phyloP scores from a whole-genome alignment of 2,329 filamentous ascomycete species.

The Xylariaceae sp. region DNA sequence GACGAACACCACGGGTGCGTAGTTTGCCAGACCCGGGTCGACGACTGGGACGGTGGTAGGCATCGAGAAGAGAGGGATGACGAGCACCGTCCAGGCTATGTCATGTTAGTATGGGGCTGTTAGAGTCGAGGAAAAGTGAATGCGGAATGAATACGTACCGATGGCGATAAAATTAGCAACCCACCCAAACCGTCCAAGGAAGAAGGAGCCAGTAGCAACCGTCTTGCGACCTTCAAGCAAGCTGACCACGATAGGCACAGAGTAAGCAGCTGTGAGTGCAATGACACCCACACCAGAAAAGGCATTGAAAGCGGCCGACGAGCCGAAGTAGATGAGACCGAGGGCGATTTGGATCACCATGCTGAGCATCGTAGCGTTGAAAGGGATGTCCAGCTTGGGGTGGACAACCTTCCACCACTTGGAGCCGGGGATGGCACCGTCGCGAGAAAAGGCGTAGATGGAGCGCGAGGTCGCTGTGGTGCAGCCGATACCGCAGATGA shows the following conservation, averaged over 20 bases:
- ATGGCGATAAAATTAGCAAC: slow-evolving; percentile 60
- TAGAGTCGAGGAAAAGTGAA: slow-evolving; percentile 1
- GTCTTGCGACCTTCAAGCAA: slow-evolving; percentile 55
- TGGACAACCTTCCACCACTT: slow-evolving; percentile 57
- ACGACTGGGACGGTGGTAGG: slow-evolving; percentile 58
- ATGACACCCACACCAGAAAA: slow-evolving; percentile 68
- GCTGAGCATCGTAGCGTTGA: slow-evolving; percentile 68
- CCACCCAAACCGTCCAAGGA: slow-evolving; percentile 56
- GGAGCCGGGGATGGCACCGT: slow-evolving; percentile 63
- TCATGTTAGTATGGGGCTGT: slow-evolving; percentile 24
- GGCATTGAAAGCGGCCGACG: slow-evolving; percentile 63
- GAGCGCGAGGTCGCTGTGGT: slow-evolving; percentile 63
- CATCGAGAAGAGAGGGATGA: slow-evolving; percentile 71
- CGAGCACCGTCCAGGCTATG: slow-evolving; percentile 60
- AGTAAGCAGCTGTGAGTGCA: slow-evolving; percentile 63
- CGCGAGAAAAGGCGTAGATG: slow-evolving; percentile 65
- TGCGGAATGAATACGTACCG: slow-evolving; percentile 41
- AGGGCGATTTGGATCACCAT: slow-evolving; percentile 60
- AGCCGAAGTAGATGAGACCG: slow-evolving; percentile 65
- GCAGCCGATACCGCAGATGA: slow-evolving; percentile 65
- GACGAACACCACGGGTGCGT: slow-evolving; percentile 69
- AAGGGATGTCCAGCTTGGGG: slow-evolving; percentile 55
- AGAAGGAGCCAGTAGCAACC: slow-evolving; percentile 51
- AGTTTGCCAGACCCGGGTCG: slow-evolving; percentile 57
- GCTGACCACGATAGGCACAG: slow-evolving; percentile 60